Percentiles rank a stretch among this genome's conserved stretches.
Evolutionary conservation across 176 grass and related monocot genomes (phyloP).

Genomic region (Pontederia crassipes): DNA sequence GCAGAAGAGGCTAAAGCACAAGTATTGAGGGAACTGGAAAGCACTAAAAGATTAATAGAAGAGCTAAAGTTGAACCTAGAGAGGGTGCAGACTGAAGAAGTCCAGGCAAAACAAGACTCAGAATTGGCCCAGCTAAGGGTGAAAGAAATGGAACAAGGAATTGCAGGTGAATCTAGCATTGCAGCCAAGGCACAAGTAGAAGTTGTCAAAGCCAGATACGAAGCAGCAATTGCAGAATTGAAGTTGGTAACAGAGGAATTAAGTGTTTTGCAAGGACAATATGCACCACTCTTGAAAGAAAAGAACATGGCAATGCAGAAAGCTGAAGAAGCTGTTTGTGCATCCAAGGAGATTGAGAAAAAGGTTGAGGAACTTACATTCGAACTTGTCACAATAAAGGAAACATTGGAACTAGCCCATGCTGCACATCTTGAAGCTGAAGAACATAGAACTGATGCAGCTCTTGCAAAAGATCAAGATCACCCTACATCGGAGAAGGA

Average conservation of each 20-base stretch:
- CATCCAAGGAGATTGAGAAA: conserved; percentile 39
- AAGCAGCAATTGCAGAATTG: conserved; percentile 58
- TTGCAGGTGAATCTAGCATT: conserved; percentile 56
- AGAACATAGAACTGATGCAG: conserved; percentile 61
- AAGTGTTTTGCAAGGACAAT: conserved; percentile 47
- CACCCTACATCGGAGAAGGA: conserved; percentile 74
- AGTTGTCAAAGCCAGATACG: conserved; percentile 55
- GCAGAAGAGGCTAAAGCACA: conserved; percentile 45
- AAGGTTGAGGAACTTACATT: conserved; percentile 62
- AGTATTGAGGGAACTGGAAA: conserved; percentile 48
- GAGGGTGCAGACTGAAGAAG: conserved; percentile 57
- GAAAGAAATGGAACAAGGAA: conserved; percentile 67
- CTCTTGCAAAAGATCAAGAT: conserved; percentile 72
- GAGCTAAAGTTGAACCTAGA: conserved; percentile 74
- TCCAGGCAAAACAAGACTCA: conserved; percentile 77
- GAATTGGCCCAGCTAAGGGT: conserved; percentile 59
- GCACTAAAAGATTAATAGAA: conserved; percentile 43
- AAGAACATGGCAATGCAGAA: conserved; percentile 40
- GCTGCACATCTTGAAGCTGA: conserved; percentile 67
- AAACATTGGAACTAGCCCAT: conserved; percentile 61
- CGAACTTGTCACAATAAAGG: conserved; percentile 64
- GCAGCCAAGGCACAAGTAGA: conserved; percentile 50
- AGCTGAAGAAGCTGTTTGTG: conserved; percentile 39
- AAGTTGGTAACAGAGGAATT: conserved; percentile 42
- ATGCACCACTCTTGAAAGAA: conserved; percentile 42